Base-by-base conservation (phyloP, 1,139 yeast species). In the Pichia sp. region DNA sequence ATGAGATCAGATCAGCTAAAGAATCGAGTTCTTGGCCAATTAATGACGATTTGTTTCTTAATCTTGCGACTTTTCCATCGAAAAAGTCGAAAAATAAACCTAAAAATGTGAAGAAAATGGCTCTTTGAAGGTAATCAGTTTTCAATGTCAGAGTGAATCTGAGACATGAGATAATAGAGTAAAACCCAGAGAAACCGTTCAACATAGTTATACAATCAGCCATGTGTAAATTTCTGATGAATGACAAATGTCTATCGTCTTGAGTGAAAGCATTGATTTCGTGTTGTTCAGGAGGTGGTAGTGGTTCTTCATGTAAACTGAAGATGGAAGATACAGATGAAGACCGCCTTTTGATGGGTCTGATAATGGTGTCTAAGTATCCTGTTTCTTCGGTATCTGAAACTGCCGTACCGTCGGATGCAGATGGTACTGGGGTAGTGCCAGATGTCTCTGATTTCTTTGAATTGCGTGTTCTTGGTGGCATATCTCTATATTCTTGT, bases 11-110 rank as follows among this genome's bases (percentile, higher is more conserved):
- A 65, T 92, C 98, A 28, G 98, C 98, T 58, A 92, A 74, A 2
- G 97, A 87, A 62, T 92, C 98, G 56, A 92, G 77, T 66, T 92
- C 98, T 65, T 92, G 97, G 49, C 98, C 98, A 87, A 94, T 86
- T 47, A 92, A 72, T 28, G 95, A 83, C 3, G 95, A 78, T 67
- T 92, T 87, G 64, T 88, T 84, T 67, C 97, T 78, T 69, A 92
- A 75, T 57, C 98, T 76, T 5, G 98, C 98, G 7, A 92, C 98
- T 58, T 95, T 79, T 31, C 98, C 98, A 62, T 92, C 98, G 62
- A 92, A 84, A 62, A 92, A 88, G 65, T 92, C 98, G 63, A 90
- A 90, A 61, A 92, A 87, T 58, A 90, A 77, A 5, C 98, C 98
- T 56, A 90, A 71, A 26, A 86, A 75, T 40, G 87, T 86, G 64